These are phyloP conservation scores for Sporothrix sp. DNA, from an alignment of 2,329 filamentous ascomycete species.

Conservation along the genomic window DNA sequence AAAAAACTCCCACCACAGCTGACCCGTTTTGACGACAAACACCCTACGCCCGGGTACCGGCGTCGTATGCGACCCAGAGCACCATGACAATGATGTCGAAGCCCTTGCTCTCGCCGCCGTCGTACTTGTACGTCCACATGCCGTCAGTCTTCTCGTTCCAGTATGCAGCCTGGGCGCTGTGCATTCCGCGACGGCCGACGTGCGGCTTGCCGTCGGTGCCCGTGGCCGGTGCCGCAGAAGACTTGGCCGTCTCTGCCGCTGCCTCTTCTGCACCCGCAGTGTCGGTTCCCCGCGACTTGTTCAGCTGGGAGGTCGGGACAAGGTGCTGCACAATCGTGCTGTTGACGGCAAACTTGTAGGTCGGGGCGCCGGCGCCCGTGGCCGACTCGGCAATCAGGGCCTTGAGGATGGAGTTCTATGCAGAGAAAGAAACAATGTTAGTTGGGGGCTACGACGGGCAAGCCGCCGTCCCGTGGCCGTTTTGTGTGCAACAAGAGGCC, in stretches of 20 bases:
- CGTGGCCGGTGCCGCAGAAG: constrained; percentile 35
- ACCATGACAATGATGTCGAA: constrained; percentile 62
- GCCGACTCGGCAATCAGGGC: constrained; percentile 67
- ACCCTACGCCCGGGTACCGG: constrained; percentile 3
- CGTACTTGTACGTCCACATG: constrained; percentile 84
- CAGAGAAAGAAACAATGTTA: not conserved
- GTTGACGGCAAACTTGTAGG: constrained; percentile 93
- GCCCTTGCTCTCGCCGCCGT: constrained; percentile 55
- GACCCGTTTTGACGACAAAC: too few relatives aligned
- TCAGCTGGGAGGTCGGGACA: constrained; percentile 54
- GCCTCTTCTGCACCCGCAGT: constrained; percentile 36
- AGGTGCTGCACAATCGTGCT: constrained; percentile 97
- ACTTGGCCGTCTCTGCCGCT: constrained; percentile 41
- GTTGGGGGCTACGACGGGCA: not conserved
- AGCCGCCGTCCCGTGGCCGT: not conserved
- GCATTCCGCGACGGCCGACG: constrained; percentile 81
- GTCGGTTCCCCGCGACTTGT: constrained; percentile 47
- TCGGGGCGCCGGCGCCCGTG: constrained; percentile 39
- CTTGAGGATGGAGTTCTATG: constrained; percentile 65
- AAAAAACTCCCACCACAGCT: too few relatives aligned
- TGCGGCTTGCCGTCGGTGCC: constrained; percentile 58
- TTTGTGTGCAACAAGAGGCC: too few relatives aligned
- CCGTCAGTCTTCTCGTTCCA: constrained; percentile 88
- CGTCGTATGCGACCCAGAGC: constrained; percentile 61
- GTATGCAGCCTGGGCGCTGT: constrained; percentile 74